Conservation (phyloP, 345 rosid genomes). For the Brassica rapa region DNA sequence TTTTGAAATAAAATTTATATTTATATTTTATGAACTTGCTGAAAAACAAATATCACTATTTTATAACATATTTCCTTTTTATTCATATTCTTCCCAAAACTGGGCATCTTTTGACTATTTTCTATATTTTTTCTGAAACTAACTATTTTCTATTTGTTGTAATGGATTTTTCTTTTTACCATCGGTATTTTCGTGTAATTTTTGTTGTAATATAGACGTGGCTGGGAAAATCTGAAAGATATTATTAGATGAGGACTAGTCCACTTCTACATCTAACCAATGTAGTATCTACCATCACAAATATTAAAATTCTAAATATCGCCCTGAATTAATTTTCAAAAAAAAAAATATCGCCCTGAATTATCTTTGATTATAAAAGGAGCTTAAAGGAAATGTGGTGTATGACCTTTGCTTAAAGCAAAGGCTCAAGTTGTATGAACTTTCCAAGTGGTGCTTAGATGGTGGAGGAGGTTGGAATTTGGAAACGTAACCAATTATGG, state of each 20-base stretch:
- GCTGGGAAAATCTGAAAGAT: constrained; percentile 14
- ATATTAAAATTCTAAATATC: constrained; percentile 27
- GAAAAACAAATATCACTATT: background rate
- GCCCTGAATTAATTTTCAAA: constrained; percentile 9
- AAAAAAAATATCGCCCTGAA: constrained; percentile 10
- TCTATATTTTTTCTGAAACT: no score
- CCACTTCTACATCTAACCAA: constrained; percentile 14
- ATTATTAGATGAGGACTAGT: constrained; percentile 23
- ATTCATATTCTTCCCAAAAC: no score
- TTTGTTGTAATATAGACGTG: background rate
- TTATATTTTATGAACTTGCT: background rate
- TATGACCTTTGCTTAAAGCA: constrained; percentile 34
- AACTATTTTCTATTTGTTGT: background rate
- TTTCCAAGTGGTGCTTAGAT: constrained; percentile 44
- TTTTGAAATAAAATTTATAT: background rate
- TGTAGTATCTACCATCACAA: constrained; percentile 27
- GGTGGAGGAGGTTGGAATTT: constrained; percentile 34
- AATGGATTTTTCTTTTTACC: background rate
- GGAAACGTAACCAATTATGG: constrained; percentile 30
- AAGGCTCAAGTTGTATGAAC: constrained; percentile 40
- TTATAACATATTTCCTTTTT: no score
- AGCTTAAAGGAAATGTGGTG: constrained; percentile 30
- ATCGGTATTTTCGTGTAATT: background rate
- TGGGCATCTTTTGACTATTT: no score
- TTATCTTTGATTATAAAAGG: constrained; percentile 34